Base-by-base conservation (phyloP, 441 rosid genomes). In the Breynia disticha region DNA sequence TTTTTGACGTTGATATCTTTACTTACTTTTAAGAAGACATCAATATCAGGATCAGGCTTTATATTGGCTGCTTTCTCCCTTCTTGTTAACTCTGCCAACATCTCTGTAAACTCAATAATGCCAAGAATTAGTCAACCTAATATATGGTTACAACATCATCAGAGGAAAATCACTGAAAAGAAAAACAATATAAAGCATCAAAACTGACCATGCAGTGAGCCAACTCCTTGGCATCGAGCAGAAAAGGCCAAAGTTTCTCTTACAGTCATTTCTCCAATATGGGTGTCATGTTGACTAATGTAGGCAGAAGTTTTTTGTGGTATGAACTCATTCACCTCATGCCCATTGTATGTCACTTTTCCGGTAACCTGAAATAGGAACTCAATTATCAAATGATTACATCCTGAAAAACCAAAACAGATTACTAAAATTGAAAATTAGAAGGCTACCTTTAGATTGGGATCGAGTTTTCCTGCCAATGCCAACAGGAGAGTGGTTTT, bases 161-260 rank as follows among this genome's bases (percentile, higher is more conserved):
- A 41, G 0, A 6, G n/a, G 0, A 41, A 1, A 41, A 41, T 11
- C 15, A 1, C 1, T 11, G 1, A 41, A 41, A 41, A 41, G n/a
- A 0, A 15, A 41, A 11, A 15, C 9, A 41, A 41, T 11, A 11
- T 41, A 41, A 11, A 2, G 44, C 13, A 41, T 41, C n/a, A 11
- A 41, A 41, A 19, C 59, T 59, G 8, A 65, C 74, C 67, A 7
- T 57, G 55, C 1, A 11, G 67, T 14, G 24, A 19, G 21, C 74
- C 74, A 22, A 57, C 69, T 3, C 74, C 74, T 54, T 69, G 74
- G 57, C 67, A 70, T 50, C 48, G 56, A 5, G 74, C 70, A 49
- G 74, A 65, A 24, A 70, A 70, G 37, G 64, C 42, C 45, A 70
- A 15, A 22, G 74, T 70, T 50, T 70, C 74, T 38, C 74, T 61